These are phyloP conservation scores for Pisolithus tinctorius DNA, from an alignment of 768 basidiomycete species.

Conservation along the genomic window DNA sequence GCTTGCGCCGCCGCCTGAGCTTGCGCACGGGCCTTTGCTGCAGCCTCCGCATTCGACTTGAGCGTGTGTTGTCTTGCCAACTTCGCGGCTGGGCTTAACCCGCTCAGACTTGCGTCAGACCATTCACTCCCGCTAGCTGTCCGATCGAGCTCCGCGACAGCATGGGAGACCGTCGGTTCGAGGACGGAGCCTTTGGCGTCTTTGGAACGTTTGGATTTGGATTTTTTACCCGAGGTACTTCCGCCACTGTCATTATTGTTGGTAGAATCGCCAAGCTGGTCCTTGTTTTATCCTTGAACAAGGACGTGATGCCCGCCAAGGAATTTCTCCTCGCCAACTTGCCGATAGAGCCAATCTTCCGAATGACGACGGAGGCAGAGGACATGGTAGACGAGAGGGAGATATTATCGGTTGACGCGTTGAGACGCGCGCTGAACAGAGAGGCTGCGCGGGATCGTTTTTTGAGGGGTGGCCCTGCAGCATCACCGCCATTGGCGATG, in stretches of 20 bases:
- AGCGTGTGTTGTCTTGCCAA: constrained; percentile 88
- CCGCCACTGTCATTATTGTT: constrained; percentile 7
- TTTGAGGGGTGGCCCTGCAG: constrained; percentile 35
- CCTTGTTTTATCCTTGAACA: constrained; percentile 86
- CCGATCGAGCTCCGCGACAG: constrained; percentile 79
- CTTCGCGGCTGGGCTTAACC: constrained; percentile 84
- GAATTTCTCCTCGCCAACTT: constrained; percentile 86
- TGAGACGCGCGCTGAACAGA: constrained; percentile 83
- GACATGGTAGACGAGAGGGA: constrained; percentile 92
- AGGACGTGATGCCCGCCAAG: constrained; percentile 81
- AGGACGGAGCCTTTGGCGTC: constrained; percentile 59
- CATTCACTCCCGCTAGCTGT: constrained; percentile 40
- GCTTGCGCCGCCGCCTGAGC: constrained; percentile 20
- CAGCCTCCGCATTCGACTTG: constrained; percentile 61
- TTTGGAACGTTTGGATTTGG: constrained; percentile 37
- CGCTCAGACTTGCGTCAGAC: constrained; percentile 53
- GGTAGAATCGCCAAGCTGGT: constrained; percentile 29
- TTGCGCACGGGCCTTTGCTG: constrained; percentile 33
- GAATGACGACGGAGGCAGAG: constrained; percentile 92
- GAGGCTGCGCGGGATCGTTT: constrained; percentile 67
- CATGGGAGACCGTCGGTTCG: constrained; percentile 71
- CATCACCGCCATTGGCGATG: neutral
- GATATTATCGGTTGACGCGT: constrained; percentile 90
- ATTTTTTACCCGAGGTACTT: constrained; percentile 35
- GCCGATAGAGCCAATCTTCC: constrained; percentile 88